phyloP scores from a whole-genome alignment of 352 stramenopile species.

The Globisporangium parvum region DNA sequence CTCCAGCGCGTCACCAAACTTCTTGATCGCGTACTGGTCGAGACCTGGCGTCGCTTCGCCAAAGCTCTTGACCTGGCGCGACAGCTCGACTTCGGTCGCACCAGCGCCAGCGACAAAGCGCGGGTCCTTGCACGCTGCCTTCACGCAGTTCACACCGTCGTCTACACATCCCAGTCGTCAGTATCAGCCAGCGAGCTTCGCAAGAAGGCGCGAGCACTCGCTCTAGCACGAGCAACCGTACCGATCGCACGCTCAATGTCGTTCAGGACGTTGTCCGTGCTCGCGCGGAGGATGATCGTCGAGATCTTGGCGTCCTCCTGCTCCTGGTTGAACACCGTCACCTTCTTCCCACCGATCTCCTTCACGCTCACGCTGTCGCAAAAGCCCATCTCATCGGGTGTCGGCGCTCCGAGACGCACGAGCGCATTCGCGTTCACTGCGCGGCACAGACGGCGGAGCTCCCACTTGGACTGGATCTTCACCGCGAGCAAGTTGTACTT shows the following conservation, averaged over 20 bases:
- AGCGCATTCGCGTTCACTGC: slow-evolving; percentile 96
- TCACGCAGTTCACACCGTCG: slow-evolving; percentile 97
- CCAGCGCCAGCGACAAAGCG: slow-evolving; percentile 94
- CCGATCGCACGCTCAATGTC: slow-evolving; percentile 97
- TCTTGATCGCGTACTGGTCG: slow-evolving; percentile 99
- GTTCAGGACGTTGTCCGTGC: slow-evolving; percentile 96
- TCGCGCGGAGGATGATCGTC: slow-evolving; percentile 93
- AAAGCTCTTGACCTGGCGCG: slow-evolving; percentile 91
- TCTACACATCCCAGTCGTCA: no score
- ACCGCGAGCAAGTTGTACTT: slow-evolving; percentile 97
- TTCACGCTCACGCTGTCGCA: slow-evolving; percentile 91
- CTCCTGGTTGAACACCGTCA: slow-evolving; percentile 95
- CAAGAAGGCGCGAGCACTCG: no score
- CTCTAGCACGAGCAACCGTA: slow-evolving; percentile 22
- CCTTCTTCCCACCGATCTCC: slow-evolving; percentile 95
- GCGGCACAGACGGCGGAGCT: slow-evolving; percentile 96
- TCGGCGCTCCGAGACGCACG: slow-evolving; percentile 95
- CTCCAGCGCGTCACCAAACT: slow-evolving; percentile 98
- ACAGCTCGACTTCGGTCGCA: slow-evolving; percentile 95
- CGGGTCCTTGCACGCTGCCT: slow-evolving; percentile 92
- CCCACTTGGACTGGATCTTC: slow-evolving; percentile 98
- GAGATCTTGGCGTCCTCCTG: slow-evolving; percentile 93
- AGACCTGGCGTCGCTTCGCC: slow-evolving; percentile 95
- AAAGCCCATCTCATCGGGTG: slow-evolving; percentile 97
- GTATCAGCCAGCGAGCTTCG: no score